A percentile compares a stretch with the other conserved stretches of the same genome.
Evolutionary conservation across 257 asterid genomes (phyloP).

Genomic region (Solanum pennellii): DNA sequence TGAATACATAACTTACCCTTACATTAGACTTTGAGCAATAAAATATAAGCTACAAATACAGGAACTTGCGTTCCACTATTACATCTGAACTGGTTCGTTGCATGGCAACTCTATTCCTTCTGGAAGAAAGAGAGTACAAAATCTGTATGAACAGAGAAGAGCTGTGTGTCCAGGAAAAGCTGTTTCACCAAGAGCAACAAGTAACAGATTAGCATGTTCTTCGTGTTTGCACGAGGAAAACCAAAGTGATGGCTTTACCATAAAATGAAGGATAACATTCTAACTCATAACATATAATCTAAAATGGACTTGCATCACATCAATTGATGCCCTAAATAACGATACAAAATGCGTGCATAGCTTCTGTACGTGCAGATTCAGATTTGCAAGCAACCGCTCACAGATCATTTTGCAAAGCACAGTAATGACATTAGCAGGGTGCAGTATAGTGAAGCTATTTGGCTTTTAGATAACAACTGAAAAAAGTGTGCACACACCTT

Average conservation of each 20-base stretch:
- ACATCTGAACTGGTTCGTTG: conserved; percentile 1
- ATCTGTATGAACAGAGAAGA: conserved; percentile 98
- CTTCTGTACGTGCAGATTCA: not conserved
- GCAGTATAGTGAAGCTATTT: not conserved
- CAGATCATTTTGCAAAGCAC: not conserved
- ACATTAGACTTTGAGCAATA: not conserved
- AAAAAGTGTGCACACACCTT: conserved; percentile 35
- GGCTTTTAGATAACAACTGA: not conserved
- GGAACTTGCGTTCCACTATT: conserved; percentile 31
- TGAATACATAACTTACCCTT: not conserved
- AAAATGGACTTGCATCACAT: not conserved
- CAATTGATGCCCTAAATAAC: not conserved
- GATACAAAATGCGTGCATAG: not conserved
- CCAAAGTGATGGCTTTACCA: not conserved
- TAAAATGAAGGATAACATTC: not conserved
- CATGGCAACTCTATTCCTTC: conserved; percentile 51
- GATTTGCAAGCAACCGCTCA: not conserved
- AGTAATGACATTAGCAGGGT: not conserved
- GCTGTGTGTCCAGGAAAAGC: conserved; percentile 95
- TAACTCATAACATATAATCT: not conserved
- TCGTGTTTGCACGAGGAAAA: not conserved
- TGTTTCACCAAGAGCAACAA: conserved; percentile 25
- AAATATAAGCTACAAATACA: not conserved
- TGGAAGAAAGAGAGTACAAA: conserved; percentile 89
- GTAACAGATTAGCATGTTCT: conserved; percentile 3